These are phyloP conservation scores for Monotropa hypopitys DNA, from an alignment of 179 eudicot species.

Conservation along the genomic window DNA sequence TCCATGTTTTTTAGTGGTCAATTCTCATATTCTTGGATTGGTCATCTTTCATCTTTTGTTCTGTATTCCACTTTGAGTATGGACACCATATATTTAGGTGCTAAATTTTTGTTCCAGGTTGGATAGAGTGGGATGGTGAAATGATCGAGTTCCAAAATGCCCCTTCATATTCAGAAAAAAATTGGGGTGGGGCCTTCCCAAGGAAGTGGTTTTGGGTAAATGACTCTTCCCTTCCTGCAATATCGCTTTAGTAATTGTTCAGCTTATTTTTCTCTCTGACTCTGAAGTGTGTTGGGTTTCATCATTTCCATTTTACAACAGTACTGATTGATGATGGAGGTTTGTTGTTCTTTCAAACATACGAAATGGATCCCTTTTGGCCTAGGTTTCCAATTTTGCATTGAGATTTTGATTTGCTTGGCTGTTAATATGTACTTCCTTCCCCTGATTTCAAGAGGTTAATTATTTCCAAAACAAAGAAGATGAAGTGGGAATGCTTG, in stretches of 20 bases:
- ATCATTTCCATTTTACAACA: neutral
- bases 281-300: neutral
- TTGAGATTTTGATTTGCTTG: neutral
- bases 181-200: conserved; percentile 95
- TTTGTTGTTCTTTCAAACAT: neutral
- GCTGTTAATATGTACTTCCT: no score
- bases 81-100: neutral
- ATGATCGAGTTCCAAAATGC: conserved; percentile 82
- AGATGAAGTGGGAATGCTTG: neutral
- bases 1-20: neutral
- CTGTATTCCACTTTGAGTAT: neutral
- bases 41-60: neutral
- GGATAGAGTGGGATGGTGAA: conserved; percentile 98
- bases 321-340: neutral
- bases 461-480: neutral
- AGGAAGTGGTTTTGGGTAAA: conserved; percentile 96
- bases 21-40: neutral
- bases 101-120: conserved; percentile 44
- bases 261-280: neutral
- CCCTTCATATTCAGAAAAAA: conserved; percentile 91
- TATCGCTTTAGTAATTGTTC: neutral
- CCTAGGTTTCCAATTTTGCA: neutral
- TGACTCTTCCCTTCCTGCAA: conserved; percentile 2
- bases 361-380: neutral
- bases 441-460: neutral